Conservation (phyloP, 2,329 filamentous ascomycete genomes). For the Trichoderma sp. region DNA sequence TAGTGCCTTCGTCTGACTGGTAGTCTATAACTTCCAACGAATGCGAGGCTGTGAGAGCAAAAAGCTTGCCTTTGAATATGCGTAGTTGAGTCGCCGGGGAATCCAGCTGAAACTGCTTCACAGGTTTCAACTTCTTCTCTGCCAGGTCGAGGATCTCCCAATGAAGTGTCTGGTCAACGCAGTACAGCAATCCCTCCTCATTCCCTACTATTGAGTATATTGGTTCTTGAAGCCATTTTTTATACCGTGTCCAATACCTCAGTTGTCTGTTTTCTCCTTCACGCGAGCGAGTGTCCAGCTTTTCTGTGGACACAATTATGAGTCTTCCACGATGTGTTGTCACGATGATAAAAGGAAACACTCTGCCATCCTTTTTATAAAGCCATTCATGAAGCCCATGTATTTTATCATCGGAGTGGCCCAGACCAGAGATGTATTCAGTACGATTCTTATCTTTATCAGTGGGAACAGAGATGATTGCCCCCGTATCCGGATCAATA, state of each 20-base stretch:
- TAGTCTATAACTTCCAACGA: slow-evolving; percentile 61
- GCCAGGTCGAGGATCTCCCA: slow-evolving; percentile 58
- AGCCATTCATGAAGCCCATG: slow-evolving; percentile 67
- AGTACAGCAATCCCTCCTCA: slow-evolving; percentile 60
- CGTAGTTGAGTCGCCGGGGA: slow-evolving; percentile 57
- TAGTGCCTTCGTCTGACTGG: slow-evolving; percentile 43
- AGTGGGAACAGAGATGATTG: slow-evolving; percentile 52
- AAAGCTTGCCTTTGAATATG: slow-evolving; percentile 52
- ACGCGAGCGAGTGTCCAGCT: slow-evolving; percentile 28
- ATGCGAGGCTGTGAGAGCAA: slow-evolving; percentile 57
- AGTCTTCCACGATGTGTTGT: slow-evolving; percentile 59
- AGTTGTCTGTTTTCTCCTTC: slow-evolving; percentile 38
- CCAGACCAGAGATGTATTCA: slow-evolving; percentile 60
- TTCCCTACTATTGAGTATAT: slow-evolving; percentile 62
- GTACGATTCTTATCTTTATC: slow-evolving; percentile 48
- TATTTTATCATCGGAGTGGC: slow-evolving; percentile 61
- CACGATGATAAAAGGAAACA: slow-evolving; percentile 66
- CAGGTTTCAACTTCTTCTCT: slow-evolving; percentile 55
- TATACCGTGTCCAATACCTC: slow-evolving; percentile 59
- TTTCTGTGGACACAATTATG: slow-evolving; percentile 57
- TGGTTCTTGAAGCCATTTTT: slow-evolving; percentile 50
- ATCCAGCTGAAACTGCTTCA: slow-evolving; percentile 53
- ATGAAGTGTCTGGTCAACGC: slow-evolving; percentile 56
- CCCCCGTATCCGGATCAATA: slow-evolving; percentile 59
- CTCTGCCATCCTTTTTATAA: slow-evolving; percentile 59